phyloP scores from a whole-genome alignment of 2,329 filamentous ascomycete genomes.

The Diplodia sapinea region DNA sequence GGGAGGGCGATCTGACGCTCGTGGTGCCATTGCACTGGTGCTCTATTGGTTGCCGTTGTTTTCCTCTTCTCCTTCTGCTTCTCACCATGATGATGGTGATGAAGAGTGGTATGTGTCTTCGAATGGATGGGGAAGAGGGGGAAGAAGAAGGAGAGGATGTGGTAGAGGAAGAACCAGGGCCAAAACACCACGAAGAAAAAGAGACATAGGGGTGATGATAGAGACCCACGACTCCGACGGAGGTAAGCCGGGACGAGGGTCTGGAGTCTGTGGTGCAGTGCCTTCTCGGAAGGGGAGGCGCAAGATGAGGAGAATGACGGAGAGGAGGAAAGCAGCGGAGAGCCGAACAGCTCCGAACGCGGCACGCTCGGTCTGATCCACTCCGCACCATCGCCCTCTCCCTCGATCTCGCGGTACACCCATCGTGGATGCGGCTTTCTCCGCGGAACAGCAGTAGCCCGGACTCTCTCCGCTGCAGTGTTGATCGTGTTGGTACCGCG shows the following conservation, averaged over 20 bases:
- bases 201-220: neutral
- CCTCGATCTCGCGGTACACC: conserved; percentile 3
- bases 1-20: conserved; percentile 7
- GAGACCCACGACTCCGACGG: neutral
- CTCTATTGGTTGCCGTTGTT: neutral
- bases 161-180: conserved; percentile 2
- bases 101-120: neutral
- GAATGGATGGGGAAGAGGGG: neutral
- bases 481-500: conserved; percentile 3
- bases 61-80: neutral
- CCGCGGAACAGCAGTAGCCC: neutral
- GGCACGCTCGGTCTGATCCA: conserved; percentile 23
- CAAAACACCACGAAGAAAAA: neutral
- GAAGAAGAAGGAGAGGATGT: neutral
- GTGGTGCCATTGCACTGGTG: neutral
- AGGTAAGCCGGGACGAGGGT: neutral
- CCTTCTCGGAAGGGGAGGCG: neutral
- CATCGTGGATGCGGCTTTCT: conserved; percentile 5
- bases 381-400: conserved; percentile 14
- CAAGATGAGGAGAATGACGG: neutral
- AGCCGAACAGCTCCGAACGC: neutral
- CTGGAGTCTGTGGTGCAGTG: neutral
- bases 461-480: neutral
- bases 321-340: neutral
- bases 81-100: neutral